phyloP scores from a whole-genome alignment of 148 eudicot species.

The Chenopodium formosanum region DNA sequence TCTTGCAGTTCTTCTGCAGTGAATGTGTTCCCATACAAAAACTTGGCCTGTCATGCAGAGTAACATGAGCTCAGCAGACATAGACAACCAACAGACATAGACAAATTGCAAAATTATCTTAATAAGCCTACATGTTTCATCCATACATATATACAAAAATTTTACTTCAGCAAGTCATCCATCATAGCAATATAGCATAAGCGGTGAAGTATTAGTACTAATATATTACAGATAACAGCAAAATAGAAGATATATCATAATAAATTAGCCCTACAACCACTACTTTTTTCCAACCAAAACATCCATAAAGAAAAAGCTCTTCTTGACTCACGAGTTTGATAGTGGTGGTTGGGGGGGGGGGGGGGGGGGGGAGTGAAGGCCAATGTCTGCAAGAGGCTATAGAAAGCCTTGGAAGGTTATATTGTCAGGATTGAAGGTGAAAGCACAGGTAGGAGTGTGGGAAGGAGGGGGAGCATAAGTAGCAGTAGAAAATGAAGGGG shows the following conservation, averaged over 20 bases:
- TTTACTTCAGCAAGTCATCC: neutral
- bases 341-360: too few species aligned
- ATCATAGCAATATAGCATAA: neutral
- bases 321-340: too few species aligned
- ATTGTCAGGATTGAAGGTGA: too few species aligned
- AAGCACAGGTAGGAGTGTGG: too few species aligned
- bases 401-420: too few species aligned
- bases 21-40: constrained; percentile 80
- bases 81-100: too few species aligned
- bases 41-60: constrained; percentile 70
- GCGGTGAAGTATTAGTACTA: neutral
- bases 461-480: too few species aligned
- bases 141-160: neutral
- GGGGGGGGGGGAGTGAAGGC: too few species aligned
- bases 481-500: too few species aligned
- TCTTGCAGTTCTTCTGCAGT: constrained; percentile 74
- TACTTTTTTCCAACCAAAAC: too few species aligned
- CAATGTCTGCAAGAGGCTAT: too few species aligned
- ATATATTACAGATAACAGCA: neutral
- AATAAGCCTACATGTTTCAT: neutral
- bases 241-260: neutral
- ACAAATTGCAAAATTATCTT: neutral
- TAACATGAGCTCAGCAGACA: constrained; percentile 20
- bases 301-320: too few species aligned
- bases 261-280: neutral